These are phyloP conservation scores for Vitis amurensis DNA, from an alignment of 164 flowering plant species.

Conservation along the genomic window DNA sequence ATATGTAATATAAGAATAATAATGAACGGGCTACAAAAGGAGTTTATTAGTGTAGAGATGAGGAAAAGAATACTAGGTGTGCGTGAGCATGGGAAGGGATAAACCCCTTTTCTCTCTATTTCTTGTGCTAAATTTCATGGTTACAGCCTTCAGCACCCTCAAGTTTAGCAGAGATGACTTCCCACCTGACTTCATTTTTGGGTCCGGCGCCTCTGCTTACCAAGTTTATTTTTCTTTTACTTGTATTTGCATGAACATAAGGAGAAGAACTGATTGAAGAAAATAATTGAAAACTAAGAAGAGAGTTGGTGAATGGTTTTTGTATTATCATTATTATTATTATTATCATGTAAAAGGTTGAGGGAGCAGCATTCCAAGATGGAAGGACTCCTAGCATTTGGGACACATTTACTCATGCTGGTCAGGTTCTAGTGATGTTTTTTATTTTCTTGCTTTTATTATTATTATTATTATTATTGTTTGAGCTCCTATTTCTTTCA, in stretches of 20 bases:
- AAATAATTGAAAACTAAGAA: no score
- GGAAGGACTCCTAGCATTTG: conserved; percentile 50
- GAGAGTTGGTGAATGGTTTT: no score
- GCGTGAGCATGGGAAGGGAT: no score
- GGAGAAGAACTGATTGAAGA: no score
- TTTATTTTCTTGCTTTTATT: not conserved
- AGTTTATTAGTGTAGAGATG: no score
- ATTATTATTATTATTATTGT: not conserved
- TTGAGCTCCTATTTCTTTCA: not conserved
- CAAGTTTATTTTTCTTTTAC: conserved; percentile 27
- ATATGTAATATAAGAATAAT: no score
- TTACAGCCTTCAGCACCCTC: conserved; percentile 2
- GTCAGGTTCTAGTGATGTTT: conserved; percentile 8
- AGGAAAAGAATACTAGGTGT: no score
- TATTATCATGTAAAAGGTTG: conserved; percentile 25
- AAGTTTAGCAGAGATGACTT: conserved; percentile 34
- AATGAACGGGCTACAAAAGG: no score
- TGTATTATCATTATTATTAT: no score
- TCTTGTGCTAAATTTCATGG: conserved; percentile 5
- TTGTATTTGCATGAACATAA: no score
- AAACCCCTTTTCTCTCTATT: conserved; percentile 4
- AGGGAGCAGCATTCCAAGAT: conserved; percentile 46
- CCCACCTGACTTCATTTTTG: conserved; percentile 41
- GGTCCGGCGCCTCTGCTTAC: conserved; percentile 50
- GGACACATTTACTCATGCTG: conserved; percentile 37